A percentile compares a stretch with the other conserved stretches of the same genome.
phyloP scores from a whole-genome alignment of 164 flowering plant species.

The Vitis rotundifolia region DNA sequence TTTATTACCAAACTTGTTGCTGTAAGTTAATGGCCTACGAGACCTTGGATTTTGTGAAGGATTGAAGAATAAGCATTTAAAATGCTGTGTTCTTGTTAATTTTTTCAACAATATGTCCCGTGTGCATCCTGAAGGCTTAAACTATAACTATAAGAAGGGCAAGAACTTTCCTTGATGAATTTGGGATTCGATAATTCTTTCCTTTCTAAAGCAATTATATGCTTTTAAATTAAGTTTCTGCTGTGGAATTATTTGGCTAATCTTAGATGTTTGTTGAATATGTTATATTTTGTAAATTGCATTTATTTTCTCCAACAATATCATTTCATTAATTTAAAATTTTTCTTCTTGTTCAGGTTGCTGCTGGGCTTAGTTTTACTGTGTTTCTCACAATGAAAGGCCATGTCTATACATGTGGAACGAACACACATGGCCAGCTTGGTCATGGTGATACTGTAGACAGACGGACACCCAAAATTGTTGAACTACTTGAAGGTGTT shows the following conservation, averaged over 20 bases:
- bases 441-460: constrained; percentile 87
- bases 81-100: too few species aligned
- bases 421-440: constrained; percentile 83
- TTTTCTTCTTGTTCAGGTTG: constrained; percentile 55
- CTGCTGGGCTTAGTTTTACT: constrained; percentile 83
- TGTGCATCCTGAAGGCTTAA: too few species aligned
- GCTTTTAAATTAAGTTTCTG: neutral
- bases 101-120: too few species aligned
- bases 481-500: constrained; percentile 50
- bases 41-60: too few species aligned
- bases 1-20: too few species aligned
- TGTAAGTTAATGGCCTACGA: too few species aligned
- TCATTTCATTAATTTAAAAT: neutral
- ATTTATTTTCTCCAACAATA: neutral
- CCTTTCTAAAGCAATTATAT: neutral
- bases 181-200: neutral
- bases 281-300: neutral
- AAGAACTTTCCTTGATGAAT: neutral
- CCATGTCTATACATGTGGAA: constrained; percentile 84
- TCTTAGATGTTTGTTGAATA: neutral
- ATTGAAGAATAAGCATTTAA: too few species aligned
- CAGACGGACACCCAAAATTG: constrained; percentile 64
- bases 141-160: too few species aligned
- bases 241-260: neutral
- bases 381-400: constrained; percentile 78